Base-by-base conservation (phyloP, 148 eudicot genomes). In the Salicornia ramosissima region DNA sequence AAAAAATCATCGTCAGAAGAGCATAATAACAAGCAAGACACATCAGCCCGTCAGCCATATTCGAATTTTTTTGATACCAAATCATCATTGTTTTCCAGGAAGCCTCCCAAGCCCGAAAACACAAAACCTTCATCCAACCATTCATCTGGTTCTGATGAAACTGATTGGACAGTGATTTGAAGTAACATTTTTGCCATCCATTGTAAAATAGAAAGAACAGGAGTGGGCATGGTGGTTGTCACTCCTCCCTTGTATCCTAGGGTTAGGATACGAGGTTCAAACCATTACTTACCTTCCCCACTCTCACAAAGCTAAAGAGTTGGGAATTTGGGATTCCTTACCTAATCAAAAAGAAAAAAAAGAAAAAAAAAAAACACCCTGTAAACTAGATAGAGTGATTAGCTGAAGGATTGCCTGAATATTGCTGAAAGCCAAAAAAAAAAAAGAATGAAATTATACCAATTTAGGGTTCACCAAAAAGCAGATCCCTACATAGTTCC, bases 21-120 rank as follows among this genome's bases (percentile, higher is more conserved):
- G 39, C 71, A 55, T 21, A 83, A 79, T 65, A 83, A 72, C 65
- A 51, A 66, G 4, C 85, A 87, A 25, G 87, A 83, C 47, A 78
- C 67, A 68, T 68, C 80, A 14, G 45, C 22, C n/a, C 85, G 83
- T 43, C 84, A 86, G 58, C 57, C 85, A 43, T 81, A 83, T 62
- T 77, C 78, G 13, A 77, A 73, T 47, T 80, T 80, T 65, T 73
- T 80, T 25, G 80, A 77, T 31, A 70, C 21, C 18, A 80, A 30
- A 58, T 73, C 92, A 5, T 81, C 90, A 14, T 57, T 86, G 57
- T 87, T 92, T 81, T 86, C 85, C 57, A 87, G 80, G 85, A 87
- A 84, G 77, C 97, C 97, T 57, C 97, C 96, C 2, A 85, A 87
- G 66, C 93, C 84, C 11, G 85, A 82, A 63, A 45, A 34, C 56